These are phyloP conservation scores for Colletotrichum zoysiae DNA, from an alignment of 2,329 filamentous ascomycete species.

Conservation along the genomic window DNA sequence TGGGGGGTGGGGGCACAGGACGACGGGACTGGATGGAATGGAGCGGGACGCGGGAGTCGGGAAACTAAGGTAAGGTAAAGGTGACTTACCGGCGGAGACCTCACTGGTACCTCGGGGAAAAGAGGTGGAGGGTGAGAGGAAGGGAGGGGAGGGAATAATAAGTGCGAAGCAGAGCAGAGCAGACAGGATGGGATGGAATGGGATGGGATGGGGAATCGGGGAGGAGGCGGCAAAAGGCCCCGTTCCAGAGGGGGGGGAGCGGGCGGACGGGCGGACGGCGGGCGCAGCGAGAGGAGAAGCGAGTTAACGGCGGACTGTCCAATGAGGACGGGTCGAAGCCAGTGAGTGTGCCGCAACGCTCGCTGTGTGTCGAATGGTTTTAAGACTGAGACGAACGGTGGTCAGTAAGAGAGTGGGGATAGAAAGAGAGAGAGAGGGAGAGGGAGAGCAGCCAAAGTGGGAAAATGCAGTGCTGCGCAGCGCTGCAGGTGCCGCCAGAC, in stretches of 20 bases:
- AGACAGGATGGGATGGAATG: background rate
- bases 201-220: constrained; percentile 2
- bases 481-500: background rate
- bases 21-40: constrained; percentile 16
- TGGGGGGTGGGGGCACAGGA: constrained; percentile 10
- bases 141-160: background rate
- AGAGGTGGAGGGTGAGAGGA: background rate
- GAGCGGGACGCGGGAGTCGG: constrained; percentile 21
- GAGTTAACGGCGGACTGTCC: constrained; percentile 18
- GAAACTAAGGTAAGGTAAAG: constrained; percentile 7
- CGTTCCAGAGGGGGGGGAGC: constrained; percentile 2
- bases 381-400: background rate
- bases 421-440: background rate
- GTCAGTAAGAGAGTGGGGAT: background rate
- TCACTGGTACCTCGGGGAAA: background rate
- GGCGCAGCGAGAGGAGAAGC: constrained; percentile 25
- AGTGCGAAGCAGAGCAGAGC: background rate
- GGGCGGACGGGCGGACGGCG: constrained; percentile 27
- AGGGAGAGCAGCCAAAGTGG: background rate
- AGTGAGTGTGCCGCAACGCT: constrained; percentile 10
- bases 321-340: constrained; percentile 11
- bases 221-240: constrained; percentile 1
- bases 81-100: constrained; percentile 5
- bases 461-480: background rate
- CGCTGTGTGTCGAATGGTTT: background rate